Evolutionary conservation across 2,329 filamentous ascomycete genomes (phyloP), one percentile per base, ranked within the genome.

Genomic region (Exophiala aquamarina): DNA sequence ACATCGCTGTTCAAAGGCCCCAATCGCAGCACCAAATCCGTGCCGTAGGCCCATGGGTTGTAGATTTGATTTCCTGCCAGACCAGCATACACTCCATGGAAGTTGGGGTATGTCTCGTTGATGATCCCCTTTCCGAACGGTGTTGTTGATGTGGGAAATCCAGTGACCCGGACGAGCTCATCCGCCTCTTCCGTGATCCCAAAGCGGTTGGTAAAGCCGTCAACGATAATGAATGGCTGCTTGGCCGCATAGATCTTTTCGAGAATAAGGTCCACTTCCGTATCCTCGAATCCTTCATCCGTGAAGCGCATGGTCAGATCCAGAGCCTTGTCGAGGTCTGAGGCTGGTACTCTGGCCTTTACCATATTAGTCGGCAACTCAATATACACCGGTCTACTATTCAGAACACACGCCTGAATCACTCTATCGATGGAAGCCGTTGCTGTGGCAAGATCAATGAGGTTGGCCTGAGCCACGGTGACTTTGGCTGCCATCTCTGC

Each of bases 381-480:
- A 15, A 82, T 72, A 49, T 79, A 82, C 1, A 78, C 79, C 0
- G 79, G 79, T 2, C 76, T 68, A 46, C 74, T 78, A 29, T 78
- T 72, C 37, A 75, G 55, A 26, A 81, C 61, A 36, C 75, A 78
- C 47, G 77, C 70, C 45, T 66, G 64, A 23, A 83, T 61, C 3
- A 73, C 68, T 37, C 67, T 60, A 55, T 82, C 79, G 19, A 83
- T 77, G 47, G 75, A 68, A 19, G 70, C 67, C 0, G 78, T 68
- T 11, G 72, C 70, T 1, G 70, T 71, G 2, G 62, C 54, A 1
- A 72, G 63, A 49, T 80, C 72, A 35, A 61, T 68, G 1, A 81
- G 52, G 41, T 69, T 71, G n/a, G 68, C 66, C 52, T 78, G 75
- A 0, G 72, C 73, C 8, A 72, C 69, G 0, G 76, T 78, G 41